Base-by-base conservation (phyloP, 306 rosid genomes). In the Fagus sylvatica region DNA sequence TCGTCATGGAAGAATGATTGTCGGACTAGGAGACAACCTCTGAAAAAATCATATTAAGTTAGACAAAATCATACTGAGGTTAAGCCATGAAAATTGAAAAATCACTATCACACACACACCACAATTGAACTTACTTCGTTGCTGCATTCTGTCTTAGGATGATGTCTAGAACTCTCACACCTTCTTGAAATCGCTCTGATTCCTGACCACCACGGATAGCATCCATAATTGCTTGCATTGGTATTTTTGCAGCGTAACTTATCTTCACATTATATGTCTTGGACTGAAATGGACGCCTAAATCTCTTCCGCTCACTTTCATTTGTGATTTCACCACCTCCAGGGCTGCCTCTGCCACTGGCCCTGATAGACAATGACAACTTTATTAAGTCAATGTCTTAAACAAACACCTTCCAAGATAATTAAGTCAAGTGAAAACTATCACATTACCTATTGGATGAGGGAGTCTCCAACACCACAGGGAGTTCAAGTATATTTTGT, bases 11-110 rank as follows among this genome's bases (percentile, higher is more conserved):
- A 88, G 84, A 85, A 88, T 22, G 89, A 88, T 36, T 85, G 89
- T 17, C 87, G 84, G 39, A 88, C 86, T 40, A 86, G 82, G 1
- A 88, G 85, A 73, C 83, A 88, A 5, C 82, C 89, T 88, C 90
- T 87, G 72, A 0, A 54, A 51, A 62, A 5, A 73, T n/a, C 0
- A 33, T 73, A 17, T 12, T 7, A 42, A 17, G 42, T 0, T 56
- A 72, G 54, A 64, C 56, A 28, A 2, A 36, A 53, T 2, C 28
- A 6, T 22, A 7, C 74, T 46, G 51, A 46, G 51, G 51, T 74
- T 30, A 74, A 62, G 41, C 22, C 66, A 59, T 19, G 66, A 36
- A 54, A 28, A 74, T 49, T 19, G 66, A 36, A 54, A 28, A 74
- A 64, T 6, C 51, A 43, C 4, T 43, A 2, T 43, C 51, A 43